Base-by-base conservation (phyloP, 2,329 filamentous ascomycete species). In the Cladosporium austrohemisphaericum region DNA sequence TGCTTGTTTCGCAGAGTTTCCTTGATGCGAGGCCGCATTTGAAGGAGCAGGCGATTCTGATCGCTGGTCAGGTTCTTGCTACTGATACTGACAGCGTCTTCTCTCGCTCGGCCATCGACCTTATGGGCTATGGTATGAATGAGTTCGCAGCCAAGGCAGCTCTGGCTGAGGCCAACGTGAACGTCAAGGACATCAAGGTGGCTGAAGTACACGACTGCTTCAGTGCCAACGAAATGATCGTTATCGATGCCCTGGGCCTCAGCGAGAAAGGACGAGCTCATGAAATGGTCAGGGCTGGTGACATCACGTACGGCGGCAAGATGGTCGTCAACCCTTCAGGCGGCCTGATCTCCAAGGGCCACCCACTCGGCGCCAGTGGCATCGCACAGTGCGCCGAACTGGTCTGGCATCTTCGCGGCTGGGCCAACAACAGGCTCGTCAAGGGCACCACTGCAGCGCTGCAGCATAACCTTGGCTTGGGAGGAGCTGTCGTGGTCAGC, bases 161-260 rank as follows among this genome's bases (percentile, higher is more conserved):
- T n/a, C 74, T 87, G 54, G 75, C 72, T 25, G 86, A 97, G 71
- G 89, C 90, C 0, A 79, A 80, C 18, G 77, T 82, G 2, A 72
- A 71, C 4, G 73, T 86, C 0, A 69, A 73, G 26, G 86, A 95
- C 57, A 78, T 92, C 55, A 83, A 85, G 62, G 86, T 97, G 13
- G 90, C 88, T 63, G 92, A 97, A 73, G 76, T 97, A 53, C 93
- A 97, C 71, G 93, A 97, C 73, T 97, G 93, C 75, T 97, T 97
- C 78, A 90, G 84, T 14, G 84, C 92, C 20, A 97, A 97, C 68
- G 88, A 97, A 75, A 86, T 97, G 85, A 79, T 93, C 44, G 84
- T 83, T 1, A 83, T 97, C 43, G 92, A 97, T 65, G 88, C 88
- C 0, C 78, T 97, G 1, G 90, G 89, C 1, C 78, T 97, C 9